Evolutionary conservation across 2,329 filamentous ascomycete species (phyloP), one percentile per base, ranked within the genome.

Genomic region (Talaromyces rugulosus): DNA sequence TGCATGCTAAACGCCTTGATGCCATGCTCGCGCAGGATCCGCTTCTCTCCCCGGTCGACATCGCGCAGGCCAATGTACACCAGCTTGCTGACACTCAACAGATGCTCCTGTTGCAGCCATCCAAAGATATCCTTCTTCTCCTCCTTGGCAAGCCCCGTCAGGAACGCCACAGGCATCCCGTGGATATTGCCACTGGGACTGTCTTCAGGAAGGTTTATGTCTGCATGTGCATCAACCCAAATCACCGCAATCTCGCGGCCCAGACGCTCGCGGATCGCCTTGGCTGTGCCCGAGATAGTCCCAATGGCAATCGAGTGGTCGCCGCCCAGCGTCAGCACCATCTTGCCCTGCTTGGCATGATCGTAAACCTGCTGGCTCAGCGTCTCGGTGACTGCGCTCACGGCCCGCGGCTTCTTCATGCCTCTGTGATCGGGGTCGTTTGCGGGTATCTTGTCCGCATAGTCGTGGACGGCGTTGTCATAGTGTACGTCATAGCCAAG

Each of bases 1-100:
- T 96, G 95, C 95, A 99, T 99, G 80, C 89, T 94, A 73, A 98
- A 99, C 4, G 94, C 94, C 82, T 91, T 94, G 81, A 99, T 95
- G 50, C 89, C 89, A 72, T 98, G 82, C 67, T 98, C 91, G 62
- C 89, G 85, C 66, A 99, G 81, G 64, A 97, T 91, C 80, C 87
- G 85, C 88, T 97, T 98, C 87, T 99, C 95, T 50, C 87, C 91
- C n/a, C 85, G 78, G 74, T 99, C 95, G 33, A 98, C 92, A 73
- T 98, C 95, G 50, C 95, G 85, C 71, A 99, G 82, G 34, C 93
- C 95, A 74, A 99, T 99, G 79, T 99, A 99, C 36, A 99, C 95
- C 63, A 99, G 82, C 82, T 98, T 98, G 76, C 85, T 88, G 61
- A 88, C 77, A 76, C 84, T 94, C 64, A 89, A 76, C 55, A 69